Evolutionary conservation across 2,329 filamentous ascomycete genomes (phyloP).

Genomic region (Colletotrichum echinochloae): DNA sequence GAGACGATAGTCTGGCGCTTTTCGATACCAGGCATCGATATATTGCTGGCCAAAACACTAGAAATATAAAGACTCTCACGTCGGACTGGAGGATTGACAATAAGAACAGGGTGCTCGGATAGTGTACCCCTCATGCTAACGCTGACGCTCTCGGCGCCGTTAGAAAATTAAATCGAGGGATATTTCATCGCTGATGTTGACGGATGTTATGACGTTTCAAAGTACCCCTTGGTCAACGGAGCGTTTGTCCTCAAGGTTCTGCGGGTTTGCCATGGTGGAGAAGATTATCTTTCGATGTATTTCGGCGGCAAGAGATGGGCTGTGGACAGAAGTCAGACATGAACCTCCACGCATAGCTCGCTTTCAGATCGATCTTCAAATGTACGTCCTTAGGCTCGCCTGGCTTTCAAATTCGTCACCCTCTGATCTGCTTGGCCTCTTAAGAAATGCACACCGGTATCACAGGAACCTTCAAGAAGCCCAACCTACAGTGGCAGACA

Average conservation of each 20-base stretch:
- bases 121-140: background rate
- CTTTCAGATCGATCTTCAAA: background rate
- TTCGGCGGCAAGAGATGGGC: background rate
- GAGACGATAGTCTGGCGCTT: background rate
- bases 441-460: slow-evolving; percentile 29
- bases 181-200: slow-evolving; percentile 1
- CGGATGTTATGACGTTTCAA: slow-evolving; percentile 5
- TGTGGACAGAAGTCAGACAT: background rate
- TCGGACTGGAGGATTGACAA: slow-evolving; percentile 17
- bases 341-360: background rate
- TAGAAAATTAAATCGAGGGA: background rate
- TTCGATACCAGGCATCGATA: background rate
- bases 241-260: background rate
- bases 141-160: background rate
- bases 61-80: background rate
- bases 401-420: background rate
- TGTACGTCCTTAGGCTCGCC: background rate
- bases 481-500: slow-evolving; percentile 3
- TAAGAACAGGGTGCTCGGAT: background rate
- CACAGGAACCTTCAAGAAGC: slow-evolving; percentile 10
- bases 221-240: background rate
- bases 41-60: background rate
- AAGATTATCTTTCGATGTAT: background rate
- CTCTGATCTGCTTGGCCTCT: background rate
- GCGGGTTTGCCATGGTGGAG: background rate